Evolutionary conservation across 176 grass and related monocot species (phyloP).

Genomic region (Cocos nucifera): DNA sequence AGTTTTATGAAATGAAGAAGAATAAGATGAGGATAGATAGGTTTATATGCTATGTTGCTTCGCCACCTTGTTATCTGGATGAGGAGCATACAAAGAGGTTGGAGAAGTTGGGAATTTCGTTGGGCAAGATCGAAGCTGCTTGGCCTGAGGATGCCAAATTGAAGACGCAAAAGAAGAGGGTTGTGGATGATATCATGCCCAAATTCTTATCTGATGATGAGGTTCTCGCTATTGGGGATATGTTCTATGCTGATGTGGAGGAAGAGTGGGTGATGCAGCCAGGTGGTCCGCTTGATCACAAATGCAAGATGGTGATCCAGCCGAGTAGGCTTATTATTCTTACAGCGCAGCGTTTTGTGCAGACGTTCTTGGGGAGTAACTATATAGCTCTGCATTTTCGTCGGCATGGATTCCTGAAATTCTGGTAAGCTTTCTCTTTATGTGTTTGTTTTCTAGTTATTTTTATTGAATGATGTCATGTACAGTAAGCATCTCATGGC

Average conservation of each 20-base stretch:
- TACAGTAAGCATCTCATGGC: no score
- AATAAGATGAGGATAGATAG: constrained; percentile 84
- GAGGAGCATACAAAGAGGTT: constrained; percentile 83
- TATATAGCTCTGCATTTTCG: constrained; percentile 95
- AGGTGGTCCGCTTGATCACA: constrained; percentile 74
- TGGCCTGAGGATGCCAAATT: constrained; percentile 90
- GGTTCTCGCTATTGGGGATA: constrained; percentile 74
- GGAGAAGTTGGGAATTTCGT: constrained; percentile 56
- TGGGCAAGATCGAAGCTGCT: constrained; percentile 64
- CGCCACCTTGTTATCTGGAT: constrained; percentile 82
- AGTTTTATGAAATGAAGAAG: constrained; percentile 48
- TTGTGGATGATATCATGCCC: constrained; percentile 46
- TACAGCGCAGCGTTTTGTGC: constrained; percentile 81
- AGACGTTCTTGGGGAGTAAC: constrained; percentile 87
- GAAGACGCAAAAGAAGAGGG: constrained; percentile 81
- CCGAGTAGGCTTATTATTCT: constrained; percentile 65
- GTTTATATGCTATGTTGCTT: constrained; percentile 73
- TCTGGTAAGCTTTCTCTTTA: constrained; percentile 43
- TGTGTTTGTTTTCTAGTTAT: neutral
- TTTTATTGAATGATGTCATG: no score
- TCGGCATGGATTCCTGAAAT: constrained; percentile 86
- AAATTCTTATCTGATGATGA: constrained; percentile 72
- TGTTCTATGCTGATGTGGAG: constrained; percentile 89
- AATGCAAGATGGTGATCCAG: constrained; percentile 73
- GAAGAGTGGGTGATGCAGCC: constrained; percentile 90